A percentile compares a stretch with the other conserved stretches of the same genome.
These are phyloP conservation scores for Kuraishia hungarica DNA, from an alignment of 805 yeast genomes.

Conservation along the genomic window DNA sequence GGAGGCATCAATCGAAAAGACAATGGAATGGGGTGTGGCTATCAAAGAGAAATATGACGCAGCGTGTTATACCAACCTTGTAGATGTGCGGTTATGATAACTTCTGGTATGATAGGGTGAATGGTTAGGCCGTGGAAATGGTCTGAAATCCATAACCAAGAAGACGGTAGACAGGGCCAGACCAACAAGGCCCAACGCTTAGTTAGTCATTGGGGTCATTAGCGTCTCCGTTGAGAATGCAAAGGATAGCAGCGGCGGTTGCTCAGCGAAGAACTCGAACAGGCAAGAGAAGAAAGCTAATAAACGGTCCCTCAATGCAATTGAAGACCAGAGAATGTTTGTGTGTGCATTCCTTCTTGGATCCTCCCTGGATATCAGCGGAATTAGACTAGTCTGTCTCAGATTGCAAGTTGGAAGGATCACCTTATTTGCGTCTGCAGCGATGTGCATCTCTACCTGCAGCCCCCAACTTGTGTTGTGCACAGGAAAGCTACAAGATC, in stretches of 20 bases:
- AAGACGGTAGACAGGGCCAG: no score
- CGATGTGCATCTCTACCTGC: not conserved
- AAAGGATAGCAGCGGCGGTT: not conserved
- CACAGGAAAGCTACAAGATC: not conserved
- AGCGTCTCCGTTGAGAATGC: no score
- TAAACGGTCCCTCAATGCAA: not conserved
- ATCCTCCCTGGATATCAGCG: not conserved
- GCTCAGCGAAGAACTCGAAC: not conserved
- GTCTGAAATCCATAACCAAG: no score
- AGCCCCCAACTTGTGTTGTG: not conserved
- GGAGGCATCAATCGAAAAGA: no score
- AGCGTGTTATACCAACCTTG: no score
- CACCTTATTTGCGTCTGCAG: not conserved
- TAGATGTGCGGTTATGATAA: no score
- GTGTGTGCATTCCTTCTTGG: not conserved
- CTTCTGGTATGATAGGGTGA: no score
- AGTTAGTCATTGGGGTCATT: no score
- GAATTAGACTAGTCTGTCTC: not conserved
- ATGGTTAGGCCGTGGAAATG: no score
- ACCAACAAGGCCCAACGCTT: no score
- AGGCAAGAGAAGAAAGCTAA: not conserved
- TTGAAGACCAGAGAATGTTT: not conserved
- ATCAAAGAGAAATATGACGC: no score
- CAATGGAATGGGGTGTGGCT: no score
- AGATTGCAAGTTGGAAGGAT: not conserved